Evolutionary conservation across 2,329 filamentous ascomycete genomes (phyloP), one percentile per base, ranked within the genome.

Genomic region (Aaosphaeria arxii): DNA sequence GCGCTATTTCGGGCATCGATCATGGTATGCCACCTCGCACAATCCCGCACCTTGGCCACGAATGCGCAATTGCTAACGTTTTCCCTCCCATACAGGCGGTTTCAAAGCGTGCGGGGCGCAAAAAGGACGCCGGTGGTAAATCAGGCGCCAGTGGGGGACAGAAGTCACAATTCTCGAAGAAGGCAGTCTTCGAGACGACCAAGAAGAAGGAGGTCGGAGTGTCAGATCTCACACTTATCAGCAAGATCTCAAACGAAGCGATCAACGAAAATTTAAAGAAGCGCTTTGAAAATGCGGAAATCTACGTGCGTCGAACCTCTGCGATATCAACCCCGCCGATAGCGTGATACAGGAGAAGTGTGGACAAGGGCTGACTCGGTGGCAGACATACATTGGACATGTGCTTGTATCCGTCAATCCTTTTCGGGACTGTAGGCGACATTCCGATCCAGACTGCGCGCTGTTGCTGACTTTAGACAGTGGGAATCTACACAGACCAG

Each of bases 131-230:
- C 29, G 71, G 68, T 43, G 68, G 67, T 55, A 69, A 72, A 67
- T 58, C 60, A 39, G 51, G 62, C 40, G 72, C 62, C 62, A 76
- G 74, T 54, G 72, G 73, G 56, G 68, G 72, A 40, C 72, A 71
- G 40, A 77, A 77, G 50, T 77, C 79, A 61, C 76, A 84, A 54
- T 89, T 89, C 73, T 89, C 95, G 60, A 92, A 91, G 75, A 97
- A 97, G 77, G 94, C 94, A 55, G 89, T 89, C 52, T 99, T 95
- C 74, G 94, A 99, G 71, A 89, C 85, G 52, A 89, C 86, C 57
- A 97, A 97, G 82, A 99, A 97, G 85, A 97, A 96, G 82, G 91
- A 99, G 74, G 94, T 99, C 61, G 94, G 94, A 58, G 94, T 99
- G 46, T 96, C 94, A 47, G 94, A 99, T 79, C 81, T 99, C 70